phyloP scores from a whole-genome alignment of 148 eudicot species.

The Diospyros lotus region DNA sequence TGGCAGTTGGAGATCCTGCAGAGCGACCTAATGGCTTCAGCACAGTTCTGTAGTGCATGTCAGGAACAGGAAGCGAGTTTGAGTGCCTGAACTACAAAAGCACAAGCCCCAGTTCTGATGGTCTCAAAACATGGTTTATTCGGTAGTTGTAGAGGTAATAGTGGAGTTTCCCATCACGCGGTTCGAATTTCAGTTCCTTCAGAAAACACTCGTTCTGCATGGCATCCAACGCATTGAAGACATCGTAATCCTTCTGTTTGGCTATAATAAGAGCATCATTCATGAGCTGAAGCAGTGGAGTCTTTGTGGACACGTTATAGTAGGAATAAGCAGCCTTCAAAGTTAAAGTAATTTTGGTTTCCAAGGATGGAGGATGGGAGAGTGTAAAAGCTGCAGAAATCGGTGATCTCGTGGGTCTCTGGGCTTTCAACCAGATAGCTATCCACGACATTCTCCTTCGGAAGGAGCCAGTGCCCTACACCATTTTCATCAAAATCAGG shows the following conservation, averaged over 20 bases:
- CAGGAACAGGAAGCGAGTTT: not conserved
- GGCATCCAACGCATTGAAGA: slow-evolving; percentile 77
- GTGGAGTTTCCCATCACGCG: slow-evolving; percentile 89
- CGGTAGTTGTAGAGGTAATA: slow-evolving; percentile 88
- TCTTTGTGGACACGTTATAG: slow-evolving; percentile 72
- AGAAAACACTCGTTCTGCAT: slow-evolving; percentile 74
- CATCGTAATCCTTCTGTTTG: slow-evolving; percentile 70
- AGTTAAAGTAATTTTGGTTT: slow-evolving; percentile 50
- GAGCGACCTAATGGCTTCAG: too few relatives aligned
- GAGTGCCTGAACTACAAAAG: slow-evolving; percentile 44
- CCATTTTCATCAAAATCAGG: slow-evolving; percentile 82
- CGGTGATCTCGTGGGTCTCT: slow-evolving; percentile 70
- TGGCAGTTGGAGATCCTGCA: too few relatives aligned
- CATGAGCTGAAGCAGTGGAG: slow-evolving; percentile 78
- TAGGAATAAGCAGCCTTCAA: slow-evolving; percentile 85
- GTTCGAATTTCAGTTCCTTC: slow-evolving; percentile 79
- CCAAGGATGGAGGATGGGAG: slow-evolving; percentile 84
- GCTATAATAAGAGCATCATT: slow-evolving; percentile 85
- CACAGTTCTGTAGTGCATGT: not conserved
- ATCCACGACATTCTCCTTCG: slow-evolving; percentile 69
- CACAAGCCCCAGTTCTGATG: slow-evolving; percentile 85
- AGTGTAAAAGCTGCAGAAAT: slow-evolving; percentile 87
- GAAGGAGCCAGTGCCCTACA: slow-evolving; percentile 91
- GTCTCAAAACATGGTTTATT: slow-evolving; percentile 54
- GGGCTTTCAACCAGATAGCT: slow-evolving; percentile 81